These are phyloP conservation scores for Eucalyptus marginata DNA, from an alignment of 345 rosid species.

Conservation along the genomic window DNA sequence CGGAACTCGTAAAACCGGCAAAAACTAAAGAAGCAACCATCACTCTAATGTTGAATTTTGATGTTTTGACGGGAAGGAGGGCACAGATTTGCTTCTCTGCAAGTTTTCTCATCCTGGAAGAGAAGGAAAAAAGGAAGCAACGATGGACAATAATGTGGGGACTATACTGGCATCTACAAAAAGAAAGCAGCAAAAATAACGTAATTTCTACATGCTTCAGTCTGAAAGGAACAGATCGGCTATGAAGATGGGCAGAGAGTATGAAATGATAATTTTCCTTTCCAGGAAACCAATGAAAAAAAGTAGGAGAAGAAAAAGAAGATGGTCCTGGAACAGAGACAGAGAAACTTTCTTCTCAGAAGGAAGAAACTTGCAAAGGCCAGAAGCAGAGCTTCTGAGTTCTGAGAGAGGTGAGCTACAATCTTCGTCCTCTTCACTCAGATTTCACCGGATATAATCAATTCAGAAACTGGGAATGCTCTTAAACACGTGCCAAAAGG, in stretches of 20 bases:
- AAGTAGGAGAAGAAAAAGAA: neutral
- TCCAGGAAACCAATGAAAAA: neutral
- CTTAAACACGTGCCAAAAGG: neutral
- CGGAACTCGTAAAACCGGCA: neutral
- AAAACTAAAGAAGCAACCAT: neutral
- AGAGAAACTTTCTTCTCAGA: neutral
- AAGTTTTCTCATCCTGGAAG: neutral
- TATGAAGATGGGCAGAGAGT: neutral
- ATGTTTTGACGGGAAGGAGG: neutral
- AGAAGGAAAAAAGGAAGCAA: neutral
- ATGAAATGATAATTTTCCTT: neutral
- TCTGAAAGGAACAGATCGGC: neutral
- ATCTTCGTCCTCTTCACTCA: neutral
- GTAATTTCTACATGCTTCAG: neutral
- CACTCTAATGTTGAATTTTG: neutral
- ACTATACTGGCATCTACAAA: neutral
- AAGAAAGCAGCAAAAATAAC: neutral
- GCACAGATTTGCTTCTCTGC: neutral
- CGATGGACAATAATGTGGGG: neutral
- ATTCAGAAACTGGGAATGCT: neutral
- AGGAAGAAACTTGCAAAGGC: neutral
- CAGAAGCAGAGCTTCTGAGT: neutral
- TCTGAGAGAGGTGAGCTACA: neutral
- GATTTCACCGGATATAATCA: neutral
- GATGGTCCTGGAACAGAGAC: neutral